These are phyloP conservation scores for Nakazawaea pomicola DNA, from an alignment of 805 yeast genomes.

Conservation along the genomic window DNA sequence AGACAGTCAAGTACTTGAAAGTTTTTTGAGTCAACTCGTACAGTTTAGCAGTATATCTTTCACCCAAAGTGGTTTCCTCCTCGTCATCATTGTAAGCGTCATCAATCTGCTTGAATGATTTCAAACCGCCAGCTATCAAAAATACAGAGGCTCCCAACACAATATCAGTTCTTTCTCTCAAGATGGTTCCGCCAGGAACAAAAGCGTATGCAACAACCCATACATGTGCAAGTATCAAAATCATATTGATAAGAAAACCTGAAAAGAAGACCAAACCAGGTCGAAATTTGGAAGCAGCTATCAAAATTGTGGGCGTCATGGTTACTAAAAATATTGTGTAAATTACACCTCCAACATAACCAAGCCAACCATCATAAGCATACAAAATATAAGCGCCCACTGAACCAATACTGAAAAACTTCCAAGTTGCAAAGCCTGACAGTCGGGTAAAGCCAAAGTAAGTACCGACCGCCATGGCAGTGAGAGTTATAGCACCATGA, in stretches of 20 bases:
- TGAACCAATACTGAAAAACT: slow-evolving; percentile 7
- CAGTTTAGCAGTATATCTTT: slow-evolving; percentile 2
- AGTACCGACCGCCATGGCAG: slow-evolving; percentile 54
- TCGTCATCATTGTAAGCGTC: background rate
- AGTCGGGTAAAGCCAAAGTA: slow-evolving; percentile 32
- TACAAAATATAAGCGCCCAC: slow-evolving; percentile 49
- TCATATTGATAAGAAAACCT: slow-evolving; percentile 43
- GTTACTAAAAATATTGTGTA: slow-evolving; percentile 59
- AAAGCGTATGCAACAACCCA: slow-evolving; percentile 99
- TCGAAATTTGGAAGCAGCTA: slow-evolving; percentile 47
- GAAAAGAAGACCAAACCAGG: slow-evolving; percentile 50
- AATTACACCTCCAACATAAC: slow-evolving; percentile 67
- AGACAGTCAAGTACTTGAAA: slow-evolving; percentile 6
- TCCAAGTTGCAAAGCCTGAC: background rate
- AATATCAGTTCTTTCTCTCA: slow-evolving; percentile 85
- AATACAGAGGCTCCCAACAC: slow-evolving; percentile 55
- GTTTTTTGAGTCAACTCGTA: slow-evolving; percentile 3
- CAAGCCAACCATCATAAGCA: slow-evolving; percentile 58
- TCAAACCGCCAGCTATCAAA: slow-evolving; percentile 49
- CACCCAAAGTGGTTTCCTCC: background rate
- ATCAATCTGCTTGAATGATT: slow-evolving; percentile 27
- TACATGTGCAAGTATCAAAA: slow-evolving; percentile 74
- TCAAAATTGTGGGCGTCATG: slow-evolving; percentile 55
- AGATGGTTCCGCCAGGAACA: slow-evolving; percentile 87
- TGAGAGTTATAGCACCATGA: slow-evolving; percentile 66